These are phyloP conservation scores for Dichotomopilus funicola DNA, from an alignment of 2,329 filamentous ascomycete species.

Conservation along the genomic window DNA sequence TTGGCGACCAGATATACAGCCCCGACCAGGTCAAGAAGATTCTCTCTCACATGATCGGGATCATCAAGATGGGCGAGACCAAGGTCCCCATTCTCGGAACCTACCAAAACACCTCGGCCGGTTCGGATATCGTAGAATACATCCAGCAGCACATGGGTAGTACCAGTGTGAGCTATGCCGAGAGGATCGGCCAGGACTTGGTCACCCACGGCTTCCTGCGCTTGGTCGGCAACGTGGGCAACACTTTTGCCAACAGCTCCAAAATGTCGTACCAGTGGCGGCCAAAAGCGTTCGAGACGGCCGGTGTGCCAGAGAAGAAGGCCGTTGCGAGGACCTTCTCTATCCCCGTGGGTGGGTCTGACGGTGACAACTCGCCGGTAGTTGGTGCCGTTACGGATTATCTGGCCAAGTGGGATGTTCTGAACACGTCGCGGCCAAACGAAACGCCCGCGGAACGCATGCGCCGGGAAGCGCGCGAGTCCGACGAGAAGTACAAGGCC, in stretches of 20 bases:
- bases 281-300: slow-evolving; percentile 79
- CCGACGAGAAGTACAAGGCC: slow-evolving; percentile 89
- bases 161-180: slow-evolving; percentile 80
- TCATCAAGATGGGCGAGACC: slow-evolving; percentile 78
- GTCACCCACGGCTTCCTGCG: slow-evolving; percentile 80
- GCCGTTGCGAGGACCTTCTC: slow-evolving; percentile 69
- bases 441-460: slow-evolving; percentile 84
- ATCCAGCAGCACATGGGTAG: slow-evolving; percentile 82
- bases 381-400: slow-evolving; percentile 83
- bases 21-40: slow-evolving; percentile 89
- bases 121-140: slow-evolving; percentile 92
- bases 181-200: slow-evolving; percentile 91
- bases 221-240: slow-evolving; percentile 89
- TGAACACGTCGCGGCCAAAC: slow-evolving; percentile 86
- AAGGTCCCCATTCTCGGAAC: slow-evolving; percentile 95
- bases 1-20: slow-evolving; percentile 81
- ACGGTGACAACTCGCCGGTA: slow-evolving; percentile 64
- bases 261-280: slow-evolving; percentile 98
- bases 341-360: slow-evolving; percentile 52
- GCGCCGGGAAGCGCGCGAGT: slow-evolving; percentile 79
- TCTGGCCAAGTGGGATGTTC: slow-evolving; percentile 83
- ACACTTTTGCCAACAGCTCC: slow-evolving; percentile 93
- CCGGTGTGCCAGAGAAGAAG: slow-evolving; percentile 86
- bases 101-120: slow-evolving; percentile 86
- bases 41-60: slow-evolving; percentile 75